Conservation (phyloP, 2,329 filamentous ascomycete species). For the Grosmannia clavigera region DNA sequence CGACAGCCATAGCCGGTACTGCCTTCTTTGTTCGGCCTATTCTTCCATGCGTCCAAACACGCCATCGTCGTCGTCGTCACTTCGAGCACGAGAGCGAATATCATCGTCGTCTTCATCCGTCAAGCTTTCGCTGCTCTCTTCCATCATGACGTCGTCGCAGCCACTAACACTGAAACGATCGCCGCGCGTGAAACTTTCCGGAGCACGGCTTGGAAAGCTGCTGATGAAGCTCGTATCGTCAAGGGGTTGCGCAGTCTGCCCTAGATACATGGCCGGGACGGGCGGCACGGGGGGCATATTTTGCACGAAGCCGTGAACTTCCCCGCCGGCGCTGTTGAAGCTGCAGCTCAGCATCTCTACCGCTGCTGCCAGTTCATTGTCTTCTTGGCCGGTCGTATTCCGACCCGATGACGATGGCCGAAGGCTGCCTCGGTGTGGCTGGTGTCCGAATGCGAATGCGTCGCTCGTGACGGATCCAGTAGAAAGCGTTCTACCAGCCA, state of each 20-base stretch:
- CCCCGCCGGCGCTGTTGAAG: conserved; percentile 61
- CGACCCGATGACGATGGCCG: conserved; percentile 54
- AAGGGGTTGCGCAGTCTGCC: conserved; percentile 33
- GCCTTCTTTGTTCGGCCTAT: conserved; percentile 28
- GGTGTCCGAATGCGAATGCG: background rate
- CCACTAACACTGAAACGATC: conserved; percentile 22
- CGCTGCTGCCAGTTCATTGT: conserved; percentile 77
- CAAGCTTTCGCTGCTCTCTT: conserved; percentile 50
- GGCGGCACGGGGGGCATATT: conserved; percentile 82
- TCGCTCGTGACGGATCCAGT: conserved; percentile 35
- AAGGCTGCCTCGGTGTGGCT: background rate
- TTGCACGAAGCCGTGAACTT: conserved; percentile 36
- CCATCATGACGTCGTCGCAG: conserved; percentile 51
- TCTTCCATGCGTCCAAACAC: conserved; percentile 97
- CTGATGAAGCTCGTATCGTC: conserved; percentile 50
- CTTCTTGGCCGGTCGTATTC: conserved; percentile 65
- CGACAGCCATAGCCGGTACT: background rate
- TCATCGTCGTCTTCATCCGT: conserved; percentile 57
- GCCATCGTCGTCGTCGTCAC: conserved; percentile 86
- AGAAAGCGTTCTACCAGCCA: conserved; percentile 18
- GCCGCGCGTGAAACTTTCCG: conserved; percentile 54
- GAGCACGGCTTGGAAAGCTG: conserved; percentile 47
- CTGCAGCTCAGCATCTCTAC: conserved; percentile 86
- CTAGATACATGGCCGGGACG: conserved; percentile 68
- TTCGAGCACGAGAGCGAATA: conserved; percentile 46